Evolutionary conservation across 176 grass and related monocot species (phyloP), one percentile per base, ranked within the genome.

Genomic region (Panicum miliaceum): DNA sequence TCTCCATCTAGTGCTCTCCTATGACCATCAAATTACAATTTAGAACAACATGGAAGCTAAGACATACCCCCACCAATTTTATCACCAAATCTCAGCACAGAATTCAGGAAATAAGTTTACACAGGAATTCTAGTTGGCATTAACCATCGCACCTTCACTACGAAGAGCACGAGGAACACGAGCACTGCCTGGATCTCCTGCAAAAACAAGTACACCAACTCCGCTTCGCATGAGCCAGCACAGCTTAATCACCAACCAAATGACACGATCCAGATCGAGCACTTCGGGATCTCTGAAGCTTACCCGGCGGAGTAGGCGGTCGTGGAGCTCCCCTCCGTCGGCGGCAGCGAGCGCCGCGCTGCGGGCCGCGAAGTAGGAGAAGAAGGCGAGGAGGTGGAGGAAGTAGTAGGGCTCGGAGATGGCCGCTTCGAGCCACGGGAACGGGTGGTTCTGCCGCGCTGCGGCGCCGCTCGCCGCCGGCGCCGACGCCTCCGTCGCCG

Each of bases 111-210:
- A 16, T 48, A 68, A 20, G 23, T 42, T 61, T 12, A 53, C 57
- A 32, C 35, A 8, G 36, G 67, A 51, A 71, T 18, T 22, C 0
- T 58, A 12, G 14, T 51, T 43, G 25, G 8, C 54, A 75, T 35
- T 47, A 69, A 25, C 15, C 57, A 71, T 61, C 43, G 12, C 61
- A 99, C 96, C 93, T 99, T 99, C 47, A 99, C 88, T n/a, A 88
- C 50, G 58, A 90, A 82, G 68, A 97, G 87, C 70, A 88, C 86
- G 6, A 91, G 88, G 80, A 94, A 97, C 22, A 78, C 78, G 79
- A 97, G 90, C 64, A 93, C 74, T 66, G 92, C 92, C 81, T 97
- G 95, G 59, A 97, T 92, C 88, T 97, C 95, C 95, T 93, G 82
- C 84, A 68, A 64, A 77, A 84, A 46, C 83, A 78, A 56, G 52